These are phyloP conservation scores for Nicotiana tomentosiformis DNA, from an alignment of 257 asterid species.

Conservation along the genomic window DNA sequence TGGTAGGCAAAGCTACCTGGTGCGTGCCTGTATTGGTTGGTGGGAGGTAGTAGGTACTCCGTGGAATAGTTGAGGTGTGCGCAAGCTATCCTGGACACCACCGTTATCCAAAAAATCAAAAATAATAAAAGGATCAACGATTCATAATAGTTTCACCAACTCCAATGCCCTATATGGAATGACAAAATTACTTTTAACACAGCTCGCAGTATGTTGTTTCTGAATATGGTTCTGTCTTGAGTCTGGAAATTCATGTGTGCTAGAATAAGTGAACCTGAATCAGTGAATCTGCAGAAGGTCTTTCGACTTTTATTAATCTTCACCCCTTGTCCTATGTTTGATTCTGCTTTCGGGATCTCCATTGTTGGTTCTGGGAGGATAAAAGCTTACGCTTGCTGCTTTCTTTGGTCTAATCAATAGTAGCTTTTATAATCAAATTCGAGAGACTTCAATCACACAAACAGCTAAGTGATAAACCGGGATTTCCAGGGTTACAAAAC, in stretches of 20 bases:
- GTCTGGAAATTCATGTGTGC: background rate
- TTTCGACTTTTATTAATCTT: background rate
- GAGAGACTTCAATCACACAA: background rate
- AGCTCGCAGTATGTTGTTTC: background rate
- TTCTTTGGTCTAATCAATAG: background rate
- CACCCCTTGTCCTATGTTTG: background rate
- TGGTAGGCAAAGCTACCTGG: background rate
- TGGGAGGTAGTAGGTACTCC: background rate
- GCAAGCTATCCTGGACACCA: background rate
- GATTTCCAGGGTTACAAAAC: background rate
- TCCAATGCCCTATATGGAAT: background rate
- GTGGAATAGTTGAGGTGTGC: too few species aligned
- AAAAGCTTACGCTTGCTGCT: background rate
- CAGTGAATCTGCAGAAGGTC: background rate
- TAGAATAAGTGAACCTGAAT: background rate
- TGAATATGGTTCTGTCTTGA: background rate
- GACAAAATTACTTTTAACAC: background rate
- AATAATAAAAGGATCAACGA: background rate
- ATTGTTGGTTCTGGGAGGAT: background rate
- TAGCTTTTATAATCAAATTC: background rate
- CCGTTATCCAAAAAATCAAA: background rate
- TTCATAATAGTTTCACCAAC: background rate
- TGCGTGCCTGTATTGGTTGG: background rate
- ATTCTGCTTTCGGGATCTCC: background rate
- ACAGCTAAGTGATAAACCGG: background rate